Base-by-base conservation (phyloP, 345 rosid species). In the Camelina neglecta region DNA sequence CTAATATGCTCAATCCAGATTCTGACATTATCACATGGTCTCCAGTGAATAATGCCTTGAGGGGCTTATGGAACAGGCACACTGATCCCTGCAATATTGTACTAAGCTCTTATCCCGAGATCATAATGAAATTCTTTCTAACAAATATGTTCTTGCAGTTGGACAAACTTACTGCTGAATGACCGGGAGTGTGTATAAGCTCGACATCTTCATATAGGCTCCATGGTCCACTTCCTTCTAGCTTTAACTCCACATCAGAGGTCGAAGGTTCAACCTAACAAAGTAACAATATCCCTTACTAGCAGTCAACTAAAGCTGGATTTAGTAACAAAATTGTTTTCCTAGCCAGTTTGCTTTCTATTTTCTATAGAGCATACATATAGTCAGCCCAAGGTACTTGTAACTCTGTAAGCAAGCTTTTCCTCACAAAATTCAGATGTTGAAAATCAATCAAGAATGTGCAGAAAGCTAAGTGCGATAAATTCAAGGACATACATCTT, bases 141-240 rank as follows among this genome's bases (percentile, higher is more conserved):
- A 33, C 41, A 57, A 36, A 67, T 60, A 62, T 54, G 80, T 23
- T 69, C 16, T 61, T 69, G 65, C 39, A 69, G 39, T 64, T 69
- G 36, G 20, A 63, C 47, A 67, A 58, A 80, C 85, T 78, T 67
- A 87, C 92, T 76, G 69, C 54, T 11, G 89, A 54, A 75, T 88
- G 89, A 60, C 92, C 89, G 1, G 92, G 88, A 56, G 85, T 76
- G 69, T 84, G 89, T 71, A 88, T 75, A 73, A 88, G 92, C 72
- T 75, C 79, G 6, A 88, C 24, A 60, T 83, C 86, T 24, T 72
- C 76, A 20, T 79, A 66, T 58, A 86, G 77, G 61, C 67, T 84
- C 92, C 92, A 88, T 33, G 92, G 87, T 58, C 92, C 89, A n/a
- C 79, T 77, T 62, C 90, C 90, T 67, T 84, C 84, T 53, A 88